Percentiles rank a stretch among this genome's conserved stretches.
Conservation (phyloP, 78 protist genomes). For the Goniomonas avonlea region DNA sequence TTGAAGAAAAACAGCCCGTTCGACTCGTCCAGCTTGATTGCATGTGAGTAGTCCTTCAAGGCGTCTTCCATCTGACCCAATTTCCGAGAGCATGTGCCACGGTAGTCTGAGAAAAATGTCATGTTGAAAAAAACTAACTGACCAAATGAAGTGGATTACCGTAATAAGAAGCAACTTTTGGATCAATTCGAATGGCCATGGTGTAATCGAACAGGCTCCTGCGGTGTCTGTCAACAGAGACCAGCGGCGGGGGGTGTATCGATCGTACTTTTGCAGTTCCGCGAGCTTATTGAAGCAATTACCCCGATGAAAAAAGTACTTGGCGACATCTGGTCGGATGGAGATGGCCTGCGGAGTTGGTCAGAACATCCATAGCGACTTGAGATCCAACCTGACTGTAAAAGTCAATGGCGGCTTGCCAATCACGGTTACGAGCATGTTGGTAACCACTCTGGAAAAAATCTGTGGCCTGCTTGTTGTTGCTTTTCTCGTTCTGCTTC, state of each 20-base stretch:
- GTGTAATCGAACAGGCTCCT: neutral
- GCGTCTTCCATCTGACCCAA: neutral
- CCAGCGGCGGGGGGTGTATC: no score
- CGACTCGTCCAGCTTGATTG: neutral
- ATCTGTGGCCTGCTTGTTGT: no score
- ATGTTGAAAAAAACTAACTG: neutral
- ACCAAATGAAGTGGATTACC: neutral
- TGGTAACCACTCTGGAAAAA: no score
- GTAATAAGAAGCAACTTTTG: neutral
- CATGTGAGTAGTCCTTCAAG: constrained; percentile 12
- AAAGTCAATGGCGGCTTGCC: no score
- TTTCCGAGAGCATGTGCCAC: constrained; percentile 1
- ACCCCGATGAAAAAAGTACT: constrained; percentile 2
- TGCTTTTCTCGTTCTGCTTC: no score
- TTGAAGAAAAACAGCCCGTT: constrained; percentile 4
- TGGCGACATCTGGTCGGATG: neutral
- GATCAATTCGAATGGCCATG: constrained; percentile 16
- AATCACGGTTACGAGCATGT: no score
- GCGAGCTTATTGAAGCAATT: constrained; percentile 16
- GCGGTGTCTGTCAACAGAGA: no score
- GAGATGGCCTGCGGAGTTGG: constrained; percentile 21
- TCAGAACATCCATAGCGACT: no score
- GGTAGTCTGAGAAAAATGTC: neutral
- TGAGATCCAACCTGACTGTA: no score
- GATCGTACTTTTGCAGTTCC: constrained; percentile 1